Conservation (phyloP, 306 rosid genomes). For the Castanea sativa region DNA sequence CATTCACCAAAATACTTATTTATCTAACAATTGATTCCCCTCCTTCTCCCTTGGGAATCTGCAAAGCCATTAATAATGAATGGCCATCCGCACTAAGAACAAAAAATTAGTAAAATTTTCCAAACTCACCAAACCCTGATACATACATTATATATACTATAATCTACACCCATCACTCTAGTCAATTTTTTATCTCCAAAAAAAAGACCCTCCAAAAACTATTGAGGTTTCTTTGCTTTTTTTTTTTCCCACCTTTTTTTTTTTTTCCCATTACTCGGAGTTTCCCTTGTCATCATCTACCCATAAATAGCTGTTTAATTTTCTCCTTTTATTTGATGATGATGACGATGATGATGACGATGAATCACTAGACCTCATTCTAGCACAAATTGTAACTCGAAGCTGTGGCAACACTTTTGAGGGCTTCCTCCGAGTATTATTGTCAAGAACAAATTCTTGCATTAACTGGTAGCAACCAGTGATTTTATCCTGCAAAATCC, state of each 20-base stretch:
- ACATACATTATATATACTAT: conserved; percentile 34
- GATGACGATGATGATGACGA: conserved; percentile 40
- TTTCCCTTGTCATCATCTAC: conserved; percentile 77
- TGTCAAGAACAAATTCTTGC: conserved; percentile 63
- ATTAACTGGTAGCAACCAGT: conserved; percentile 70
- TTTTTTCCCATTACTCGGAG: conserved; percentile 35
- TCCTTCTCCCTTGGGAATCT: conserved; percentile 76
- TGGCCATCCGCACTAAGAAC: conserved; percentile 54
- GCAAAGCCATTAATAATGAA: conserved; percentile 75
- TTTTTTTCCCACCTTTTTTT: conserved; percentile 5
- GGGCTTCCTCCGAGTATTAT: conserved; percentile 38
- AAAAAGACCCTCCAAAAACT: conserved; percentile 46
- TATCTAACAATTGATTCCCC: conserved; percentile 37
- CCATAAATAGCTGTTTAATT: conserved; percentile 65
- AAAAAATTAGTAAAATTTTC: conserved; percentile 35
- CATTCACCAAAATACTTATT: conserved; percentile 26
- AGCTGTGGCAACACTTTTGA: conserved; percentile 63
- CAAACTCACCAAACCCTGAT: conserved; percentile 56
- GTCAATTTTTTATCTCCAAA: conserved; percentile 52
- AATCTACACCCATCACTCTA: conserved; percentile 56
- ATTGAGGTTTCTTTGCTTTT: conserved; percentile 69
- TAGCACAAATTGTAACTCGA: conserved; percentile 52
- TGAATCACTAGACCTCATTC: conserved; percentile 52
- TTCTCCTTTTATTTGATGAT: conserved; percentile 70
- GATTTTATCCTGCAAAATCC: conserved; percentile 71